phyloP scores from a whole-genome alignment of 345 rosid genomes.

The Cardamine chenopodiifolia region DNA sequence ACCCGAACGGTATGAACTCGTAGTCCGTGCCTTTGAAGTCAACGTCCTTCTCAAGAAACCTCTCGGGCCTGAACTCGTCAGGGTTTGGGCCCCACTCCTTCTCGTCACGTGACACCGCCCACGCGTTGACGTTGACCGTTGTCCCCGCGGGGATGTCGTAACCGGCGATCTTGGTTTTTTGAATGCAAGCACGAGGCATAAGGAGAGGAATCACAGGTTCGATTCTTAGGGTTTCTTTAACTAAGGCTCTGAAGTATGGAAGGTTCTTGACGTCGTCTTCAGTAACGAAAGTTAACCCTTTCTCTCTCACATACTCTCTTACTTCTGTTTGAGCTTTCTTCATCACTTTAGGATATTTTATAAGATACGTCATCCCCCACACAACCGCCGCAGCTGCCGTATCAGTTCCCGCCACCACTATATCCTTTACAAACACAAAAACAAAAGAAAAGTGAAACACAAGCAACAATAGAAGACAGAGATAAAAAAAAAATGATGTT shows the following conservation, averaged over 20 bases:
- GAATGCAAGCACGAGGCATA: slow-evolving; percentile 38
- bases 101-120: slow-evolving; percentile 43
- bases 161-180: slow-evolving; percentile 39
- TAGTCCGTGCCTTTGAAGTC: slow-evolving; percentile 49
- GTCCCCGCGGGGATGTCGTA: slow-evolving; percentile 42
- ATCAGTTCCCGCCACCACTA: slow-evolving; percentile 42
- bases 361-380: slow-evolving; percentile 47
- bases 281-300: slow-evolving; percentile 13
- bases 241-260: slow-evolving; percentile 40
- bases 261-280: slow-evolving; percentile 47
- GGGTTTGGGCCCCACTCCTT: slow-evolving; percentile 47
- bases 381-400: slow-evolving; percentile 44
- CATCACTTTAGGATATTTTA: slow-evolving; percentile 44
- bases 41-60: slow-evolving; percentile 44
- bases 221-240: slow-evolving; percentile 47
- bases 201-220: slow-evolving; percentile 42
- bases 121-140: slow-evolving; percentile 38
- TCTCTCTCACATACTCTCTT: slow-evolving; percentile 12
- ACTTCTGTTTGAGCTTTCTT: slow-evolving; percentile 42
- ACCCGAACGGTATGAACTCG: slow-evolving; percentile 48
- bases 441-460: neutral
- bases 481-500: neutral
- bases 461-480: neutral
- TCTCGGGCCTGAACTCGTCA: slow-evolving; percentile 46
- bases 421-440: slow-evolving; percentile 29